Evolutionary conservation across 2,329 filamentous ascomycete genomes (phyloP), one percentile per base, ranked within the genome.

Genomic region (Aureobasidium subglaciale): DNA sequence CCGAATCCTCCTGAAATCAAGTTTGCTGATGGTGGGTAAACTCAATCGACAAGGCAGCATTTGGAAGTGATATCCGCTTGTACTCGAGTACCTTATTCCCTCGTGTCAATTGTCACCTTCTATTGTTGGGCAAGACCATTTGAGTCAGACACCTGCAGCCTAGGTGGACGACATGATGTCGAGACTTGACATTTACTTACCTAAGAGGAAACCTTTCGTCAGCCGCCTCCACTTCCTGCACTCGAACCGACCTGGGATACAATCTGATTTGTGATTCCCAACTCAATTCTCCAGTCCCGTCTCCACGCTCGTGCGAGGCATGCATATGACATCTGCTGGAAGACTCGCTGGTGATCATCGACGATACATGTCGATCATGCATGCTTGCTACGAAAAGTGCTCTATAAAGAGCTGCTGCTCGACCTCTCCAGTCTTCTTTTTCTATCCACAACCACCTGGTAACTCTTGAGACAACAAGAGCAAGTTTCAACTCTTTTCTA

Each of bases 381-480:
- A 29, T 29, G 22, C 46, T 18, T 35, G n/a, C 22, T 27, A n/a
- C n/a, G 15, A 20, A 13, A 29, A 29, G 30, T 10, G 34, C n/a
- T 38, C 32, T 50, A 50, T 50, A 50, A 50, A 50, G 46, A 50
- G 46, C 22, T 50, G 32, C 3, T 50, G 46, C 32, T 50, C 22
- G 22, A 50, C 46, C 24, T 37, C 32, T 34, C 30, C n/a, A 25
- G 13, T 29, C 3, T 38, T 2, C n/a, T 50, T 34, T 35, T 29
- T 50, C 32, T n/a, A 50, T 37, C 16, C 10, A 34, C 22, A 20
- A 38, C 10, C 46, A 29, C 9, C 20, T 50, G 32, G 27, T 22
- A 5, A 50, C 7, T 35, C n/a, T 15, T n/a, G 22, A 35, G 32
- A 37, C 46, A 50, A 50, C 32, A 50, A 27, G 20, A 32, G 32